These are phyloP conservation scores for Penicillium diatomitis DNA, from an alignment of 495 filamentous ascomycete genomes.

Conservation along the genomic window DNA sequence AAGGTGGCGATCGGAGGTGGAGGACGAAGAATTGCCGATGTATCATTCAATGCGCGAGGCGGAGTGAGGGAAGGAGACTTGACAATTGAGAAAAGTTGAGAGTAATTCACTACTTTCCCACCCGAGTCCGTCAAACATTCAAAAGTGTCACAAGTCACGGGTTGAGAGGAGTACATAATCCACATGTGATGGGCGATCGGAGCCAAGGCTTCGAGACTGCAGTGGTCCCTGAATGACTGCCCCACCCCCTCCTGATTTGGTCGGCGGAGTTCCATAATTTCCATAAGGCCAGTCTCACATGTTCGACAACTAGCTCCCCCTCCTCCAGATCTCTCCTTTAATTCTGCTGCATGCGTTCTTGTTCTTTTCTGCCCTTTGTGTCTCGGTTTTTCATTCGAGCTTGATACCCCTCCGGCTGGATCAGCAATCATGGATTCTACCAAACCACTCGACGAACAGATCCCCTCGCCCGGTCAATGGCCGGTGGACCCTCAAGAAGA, in stretches of 20 bases:
- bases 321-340: neutral
- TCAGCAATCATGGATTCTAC: slow-evolving; percentile 5
- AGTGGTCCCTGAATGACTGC: neutral
- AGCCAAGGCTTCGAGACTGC: neutral
- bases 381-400: neutral
- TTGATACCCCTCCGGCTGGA: neutral
- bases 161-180: no score
- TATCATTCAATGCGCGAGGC: no score
- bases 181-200: no score
- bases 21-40: no score
- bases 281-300: neutral
- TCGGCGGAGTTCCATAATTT: neutral
- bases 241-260: slow-evolving; percentile 1
- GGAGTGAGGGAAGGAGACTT: neutral
- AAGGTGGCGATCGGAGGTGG: no score
- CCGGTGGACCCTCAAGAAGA: slow-evolving; percentile 59
- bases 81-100: neutral
- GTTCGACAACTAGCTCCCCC: neutral
- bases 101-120: neutral
- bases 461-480: slow-evolving; percentile 48
- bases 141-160: no score
- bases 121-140: no score
- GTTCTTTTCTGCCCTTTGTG: neutral
- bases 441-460: slow-evolving; percentile 20
- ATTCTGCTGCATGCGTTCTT: neutral